These are phyloP conservation scores for Cutaneotrichosporon spelunceum DNA, from an alignment of 1,284 basidiomycete species.

Conservation along the genomic window DNA sequence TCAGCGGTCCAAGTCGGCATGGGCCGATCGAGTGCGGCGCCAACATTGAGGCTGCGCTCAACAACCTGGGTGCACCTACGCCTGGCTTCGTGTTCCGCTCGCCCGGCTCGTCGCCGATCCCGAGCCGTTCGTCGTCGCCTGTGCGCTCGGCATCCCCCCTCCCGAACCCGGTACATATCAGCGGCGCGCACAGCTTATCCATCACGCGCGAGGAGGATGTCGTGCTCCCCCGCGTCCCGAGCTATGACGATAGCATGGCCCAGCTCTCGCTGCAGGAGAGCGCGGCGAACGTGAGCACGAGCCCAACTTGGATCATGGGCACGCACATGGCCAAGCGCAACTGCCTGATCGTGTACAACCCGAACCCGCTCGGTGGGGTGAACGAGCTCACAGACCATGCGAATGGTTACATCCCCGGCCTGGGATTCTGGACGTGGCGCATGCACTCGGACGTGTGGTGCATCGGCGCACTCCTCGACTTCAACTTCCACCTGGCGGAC, in stretches of 20 bases:
- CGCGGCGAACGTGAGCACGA: neutral
- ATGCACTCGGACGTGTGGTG: slow-evolving; percentile 38
- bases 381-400: slow-evolving; percentile 25
- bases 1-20: neutral
- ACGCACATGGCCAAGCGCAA: slow-evolving; percentile 15
- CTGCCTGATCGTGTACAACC: slow-evolving; percentile 33
- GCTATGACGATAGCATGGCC: slow-evolving; percentile 9
- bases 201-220: slow-evolving; percentile 11
- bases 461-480: slow-evolving; percentile 32
- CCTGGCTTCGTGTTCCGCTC: slow-evolving; percentile 11
- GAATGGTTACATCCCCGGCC: slow-evolving; percentile 26
- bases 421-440: slow-evolving; percentile 31
- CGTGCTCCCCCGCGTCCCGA: slow-evolving; percentile 5
- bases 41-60: neutral
- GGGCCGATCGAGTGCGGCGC: slow-evolving; percentile 4
- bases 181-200: neutral
- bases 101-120: slow-evolving; percentile 9
- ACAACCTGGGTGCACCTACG: neutral
- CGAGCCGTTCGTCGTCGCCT: neutral
- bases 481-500: slow-evolving; percentile 21
- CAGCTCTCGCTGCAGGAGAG: neutral
- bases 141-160: no score
- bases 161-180: neutral
- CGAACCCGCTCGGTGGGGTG: slow-evolving; percentile 25
- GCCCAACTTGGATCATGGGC: slow-evolving; percentile 28